These are phyloP conservation scores for Cyclanthera cordifolia DNA, from an alignment of 306 rosid species.

Conservation along the genomic window DNA sequence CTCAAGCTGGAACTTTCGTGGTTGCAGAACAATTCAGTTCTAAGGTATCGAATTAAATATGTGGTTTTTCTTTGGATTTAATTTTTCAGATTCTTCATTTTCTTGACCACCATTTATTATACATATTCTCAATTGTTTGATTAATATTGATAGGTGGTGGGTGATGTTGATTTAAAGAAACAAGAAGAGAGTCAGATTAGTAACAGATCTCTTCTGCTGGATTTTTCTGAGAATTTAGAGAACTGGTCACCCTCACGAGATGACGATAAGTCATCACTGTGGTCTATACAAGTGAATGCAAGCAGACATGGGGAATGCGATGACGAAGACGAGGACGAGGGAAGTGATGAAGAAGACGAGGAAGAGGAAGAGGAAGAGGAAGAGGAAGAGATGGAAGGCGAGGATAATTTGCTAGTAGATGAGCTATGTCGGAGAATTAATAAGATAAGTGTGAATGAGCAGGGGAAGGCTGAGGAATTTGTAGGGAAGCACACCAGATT, in stretches of 20 bases:
- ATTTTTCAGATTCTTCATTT: neutral
- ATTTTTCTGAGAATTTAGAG: constrained; percentile 76
- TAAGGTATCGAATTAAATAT: too few relatives aligned
- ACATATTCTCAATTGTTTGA: neutral
- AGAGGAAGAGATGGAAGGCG: constrained; percentile 16
- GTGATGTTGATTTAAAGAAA: constrained; percentile 22
- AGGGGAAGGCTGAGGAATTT: constrained; percentile 28
- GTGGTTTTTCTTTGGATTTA: neutral
- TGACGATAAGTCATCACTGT: constrained; percentile 66
- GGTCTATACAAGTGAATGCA: constrained; percentile 87
- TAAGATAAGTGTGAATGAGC: constrained; percentile 50
- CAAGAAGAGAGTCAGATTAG: constrained; percentile 33
- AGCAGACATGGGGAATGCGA: constrained; percentile 37
- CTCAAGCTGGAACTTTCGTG: constrained; percentile 17
- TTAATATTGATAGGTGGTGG: constrained; percentile 29
- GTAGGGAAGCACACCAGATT: constrained; percentile 71
- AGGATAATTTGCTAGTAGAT: constrained; percentile 28
- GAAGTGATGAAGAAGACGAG: constrained; percentile 22
- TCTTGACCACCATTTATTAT: too few relatives aligned
- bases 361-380: constrained; percentile 28
- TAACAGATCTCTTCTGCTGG: constrained; percentile 52
- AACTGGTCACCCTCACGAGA: constrained; percentile 24
- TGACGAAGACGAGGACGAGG: constrained; percentile 35
- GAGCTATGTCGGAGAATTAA: constrained; percentile 59
- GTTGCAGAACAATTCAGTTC: constrained; percentile 43